A percentile compares a stretch with the other conserved stretches of the same genome.
These are phyloP conservation scores for Didymella pinodella DNA, from an alignment of 2,329 filamentous ascomycete genomes.

Conservation along the genomic window DNA sequence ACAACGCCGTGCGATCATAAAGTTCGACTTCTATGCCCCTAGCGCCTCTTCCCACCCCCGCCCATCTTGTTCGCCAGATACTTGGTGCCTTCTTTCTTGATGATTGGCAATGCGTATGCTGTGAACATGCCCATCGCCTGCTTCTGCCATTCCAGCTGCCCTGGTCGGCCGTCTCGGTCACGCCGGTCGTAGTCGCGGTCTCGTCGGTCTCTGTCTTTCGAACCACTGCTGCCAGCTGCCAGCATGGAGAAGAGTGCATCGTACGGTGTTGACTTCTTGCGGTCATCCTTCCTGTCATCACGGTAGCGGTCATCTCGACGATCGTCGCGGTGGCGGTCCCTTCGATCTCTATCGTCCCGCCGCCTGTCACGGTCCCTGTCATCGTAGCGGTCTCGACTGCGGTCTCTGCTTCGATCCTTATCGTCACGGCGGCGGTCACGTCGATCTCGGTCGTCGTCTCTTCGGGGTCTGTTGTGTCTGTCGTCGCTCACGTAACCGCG, in stretches of 20 bases:
- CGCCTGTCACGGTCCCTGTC: constrained; percentile 17
- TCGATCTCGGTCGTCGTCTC: constrained; percentile 28
- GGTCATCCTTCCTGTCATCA: constrained; percentile 31
- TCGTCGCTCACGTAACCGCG: constrained; percentile 40
- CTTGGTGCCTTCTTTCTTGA: constrained; percentile 45
- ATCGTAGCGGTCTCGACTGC: constrained; percentile 15
- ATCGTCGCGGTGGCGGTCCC: constrained; percentile 20
- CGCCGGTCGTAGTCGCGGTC: constrained; percentile 29
- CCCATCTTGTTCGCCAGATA: constrained; percentile 43
- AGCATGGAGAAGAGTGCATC: constrained; percentile 20
- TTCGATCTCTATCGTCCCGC: constrained; percentile 25
- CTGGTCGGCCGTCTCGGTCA: constrained; percentile 24
- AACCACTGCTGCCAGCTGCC: constrained; percentile 23
- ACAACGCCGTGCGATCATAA: constrained; percentile 16
- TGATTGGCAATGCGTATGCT: constrained; percentile 43
- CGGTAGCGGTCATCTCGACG: constrained; percentile 20
- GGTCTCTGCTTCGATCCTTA: constrained; percentile 13
- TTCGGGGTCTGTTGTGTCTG: constrained; percentile 33
- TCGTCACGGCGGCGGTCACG: constrained; percentile 24
- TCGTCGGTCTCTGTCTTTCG: constrained; percentile 26
- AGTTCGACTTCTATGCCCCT: constrained; percentile 12
- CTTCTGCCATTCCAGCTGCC: constrained; percentile 41
- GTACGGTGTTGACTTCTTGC: constrained; percentile 19
- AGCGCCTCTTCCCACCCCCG: constrained; percentile 20
- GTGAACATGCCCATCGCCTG: constrained; percentile 45